Evolutionary conservation across 2,329 filamentous ascomycete genomes (phyloP).

Genomic region (Aspergillus sp.): DNA sequence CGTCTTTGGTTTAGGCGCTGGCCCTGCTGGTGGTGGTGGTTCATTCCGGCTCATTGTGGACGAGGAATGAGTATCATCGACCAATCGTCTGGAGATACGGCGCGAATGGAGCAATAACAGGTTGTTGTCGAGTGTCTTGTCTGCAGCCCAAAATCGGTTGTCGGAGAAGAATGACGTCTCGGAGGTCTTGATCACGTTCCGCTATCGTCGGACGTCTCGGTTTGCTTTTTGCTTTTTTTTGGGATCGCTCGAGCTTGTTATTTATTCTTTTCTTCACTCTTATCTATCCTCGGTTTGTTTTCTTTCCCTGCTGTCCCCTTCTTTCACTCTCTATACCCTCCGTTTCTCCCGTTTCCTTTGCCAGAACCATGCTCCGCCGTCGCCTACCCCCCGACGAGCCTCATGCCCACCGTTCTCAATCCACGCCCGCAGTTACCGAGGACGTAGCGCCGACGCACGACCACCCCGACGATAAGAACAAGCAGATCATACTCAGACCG

Average conservation of each 20-base stretch:
- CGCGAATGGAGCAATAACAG: too few species aligned
- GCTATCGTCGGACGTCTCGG: too few species aligned
- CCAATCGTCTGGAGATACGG: too few species aligned
- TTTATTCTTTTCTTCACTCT: not conserved
- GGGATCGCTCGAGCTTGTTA: too few species aligned
- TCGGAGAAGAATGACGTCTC: too few species aligned
- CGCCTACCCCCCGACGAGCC: conserved; percentile 22
- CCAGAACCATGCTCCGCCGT: conserved; percentile 30
- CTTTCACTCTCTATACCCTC: not conserved
- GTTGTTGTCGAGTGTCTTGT: too few species aligned
- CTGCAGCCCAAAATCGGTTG: too few species aligned
- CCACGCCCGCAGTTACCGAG: not conserved
- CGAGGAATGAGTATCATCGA: too few species aligned
- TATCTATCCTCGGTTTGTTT: not conserved
- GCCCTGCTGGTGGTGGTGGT: not conserved
- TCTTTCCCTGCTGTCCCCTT: not conserved
- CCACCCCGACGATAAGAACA: conserved; percentile 6
- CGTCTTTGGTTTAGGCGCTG: conserved; percentile 6
- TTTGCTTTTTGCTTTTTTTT: too few species aligned
- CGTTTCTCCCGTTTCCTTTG: not conserved
- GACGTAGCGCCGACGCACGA: conserved; percentile 4
- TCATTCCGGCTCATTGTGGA: not conserved
- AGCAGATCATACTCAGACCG: conserved; percentile 29
- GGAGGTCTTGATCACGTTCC: too few species aligned
- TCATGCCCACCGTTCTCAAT: conserved; percentile 1